These are phyloP conservation scores for Aspergillus sclerotiicarbonarius DNA, from an alignment of 495 filamentous ascomycete genomes.

Conservation along the genomic window DNA sequence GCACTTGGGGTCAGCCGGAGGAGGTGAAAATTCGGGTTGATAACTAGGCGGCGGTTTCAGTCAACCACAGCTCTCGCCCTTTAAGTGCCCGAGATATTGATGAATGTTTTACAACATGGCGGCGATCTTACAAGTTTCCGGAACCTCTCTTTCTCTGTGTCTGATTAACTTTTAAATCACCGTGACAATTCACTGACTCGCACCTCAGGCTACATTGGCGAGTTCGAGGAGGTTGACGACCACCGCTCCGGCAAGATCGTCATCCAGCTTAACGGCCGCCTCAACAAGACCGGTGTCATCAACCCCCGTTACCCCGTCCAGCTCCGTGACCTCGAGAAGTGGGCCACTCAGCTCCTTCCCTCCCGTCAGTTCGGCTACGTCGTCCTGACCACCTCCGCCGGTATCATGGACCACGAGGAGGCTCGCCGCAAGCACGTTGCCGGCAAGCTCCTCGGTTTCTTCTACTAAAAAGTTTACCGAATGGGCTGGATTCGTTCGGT, in stretches of 20 bases:
- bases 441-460: slow-evolving; percentile 95
- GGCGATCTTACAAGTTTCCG: slow-evolving; percentile 93
- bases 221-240: slow-evolving; percentile 99
- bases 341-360: slow-evolving; percentile 96
- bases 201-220: slow-evolving; percentile 93
- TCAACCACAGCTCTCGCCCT: slow-evolving; percentile 84
- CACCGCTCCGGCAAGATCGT: slow-evolving; percentile 98
- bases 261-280: slow-evolving; percentile 87
- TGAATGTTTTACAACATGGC: slow-evolving; percentile 50
- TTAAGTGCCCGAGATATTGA: slow-evolving; percentile 98
- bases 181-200: slow-evolving; percentile 31
- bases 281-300: slow-evolving; percentile 99
- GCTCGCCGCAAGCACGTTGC: slow-evolving; percentile 95
- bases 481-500: slow-evolving; percentile 22
- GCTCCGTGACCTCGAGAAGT: slow-evolving; percentile 96
- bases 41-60: slow-evolving; percentile 97
- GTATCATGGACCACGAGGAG: slow-evolving; percentile 99
- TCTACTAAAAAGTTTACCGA: slow-evolving; percentile 67
- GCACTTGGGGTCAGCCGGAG: neutral
- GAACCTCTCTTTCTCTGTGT: slow-evolving; percentile 44
- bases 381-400: slow-evolving; percentile 96
- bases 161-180: slow-evolving; percentile 25
- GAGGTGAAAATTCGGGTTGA: slow-evolving; percentile 73
- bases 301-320: slow-evolving; percentile 97
- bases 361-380: slow-evolving; percentile 99